A percentile compares a stretch with the other conserved stretches of the same genome.
These are phyloP conservation scores for Xylaria sp. DNA, from an alignment of 2,329 filamentous ascomycete species.

Conservation along the genomic window DNA sequence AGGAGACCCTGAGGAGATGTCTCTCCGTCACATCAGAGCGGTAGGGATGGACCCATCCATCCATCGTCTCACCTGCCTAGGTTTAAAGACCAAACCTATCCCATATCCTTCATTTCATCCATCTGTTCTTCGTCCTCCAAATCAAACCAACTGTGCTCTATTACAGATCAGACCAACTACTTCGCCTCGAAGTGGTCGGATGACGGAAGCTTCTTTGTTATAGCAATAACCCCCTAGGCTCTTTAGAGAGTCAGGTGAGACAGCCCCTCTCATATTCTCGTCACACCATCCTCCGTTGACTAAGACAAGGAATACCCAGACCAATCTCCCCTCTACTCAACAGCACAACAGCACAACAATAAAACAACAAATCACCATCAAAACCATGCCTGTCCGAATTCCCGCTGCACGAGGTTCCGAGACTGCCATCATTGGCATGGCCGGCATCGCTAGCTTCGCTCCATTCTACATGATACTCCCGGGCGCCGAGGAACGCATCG, in stretches of 20 bases:
- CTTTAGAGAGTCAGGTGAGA: conserved; percentile 28
- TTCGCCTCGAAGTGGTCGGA: conserved; percentile 19
- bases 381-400: conserved; percentile 58
- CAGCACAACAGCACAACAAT: conserved; percentile 21
- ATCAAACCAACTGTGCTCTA: not conserved
- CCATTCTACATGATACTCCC: conserved; percentile 64
- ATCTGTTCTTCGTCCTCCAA: conserved; percentile 16
- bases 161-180: conserved; percentile 16
- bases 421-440: conserved; percentile 58
- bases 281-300: not conserved
- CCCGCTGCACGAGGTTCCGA: conserved; percentile 56
- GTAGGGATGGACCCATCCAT: conserved; percentile 7
- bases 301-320: conserved; percentile 19
- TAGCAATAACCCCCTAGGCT: conserved; percentile 23
- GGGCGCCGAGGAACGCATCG: conserved; percentile 60
- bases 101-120: not conserved
- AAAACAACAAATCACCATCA: conserved; percentile 17
- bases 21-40: conserved; percentile 7
- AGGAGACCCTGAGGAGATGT: not conserved
- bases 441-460: conserved; percentile 59
- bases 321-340: conserved; percentile 26
- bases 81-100: conserved; percentile 19
- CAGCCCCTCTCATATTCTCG: not conserved
- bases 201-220: conserved; percentile 22
- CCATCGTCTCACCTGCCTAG: not conserved